Conservation (phyloP, 768 basidiomycete species). For the Agaricus sinodeliciosus region DNA sequence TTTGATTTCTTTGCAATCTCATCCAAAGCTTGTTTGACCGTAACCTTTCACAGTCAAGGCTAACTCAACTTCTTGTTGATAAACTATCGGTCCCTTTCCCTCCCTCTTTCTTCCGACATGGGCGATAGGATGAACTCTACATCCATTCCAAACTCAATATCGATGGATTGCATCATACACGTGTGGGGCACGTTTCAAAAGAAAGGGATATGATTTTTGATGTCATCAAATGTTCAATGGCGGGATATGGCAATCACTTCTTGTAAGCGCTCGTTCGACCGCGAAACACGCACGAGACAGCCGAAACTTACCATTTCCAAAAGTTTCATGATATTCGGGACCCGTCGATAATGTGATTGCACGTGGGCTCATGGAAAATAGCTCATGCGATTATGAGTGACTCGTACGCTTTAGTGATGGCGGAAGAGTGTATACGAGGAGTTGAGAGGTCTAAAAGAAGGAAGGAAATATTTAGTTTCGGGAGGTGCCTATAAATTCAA, state of each 20-base stretch:
- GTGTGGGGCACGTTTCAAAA: constrained; percentile 20
- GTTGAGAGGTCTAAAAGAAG: background rate
- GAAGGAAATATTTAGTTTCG: background rate
- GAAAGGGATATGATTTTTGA: background rate
- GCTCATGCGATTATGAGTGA: constrained; percentile 1
- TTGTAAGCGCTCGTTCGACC: background rate
- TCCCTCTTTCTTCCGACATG: background rate
- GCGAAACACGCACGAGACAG: constrained; percentile 2
- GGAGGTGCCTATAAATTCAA: constrained; percentile 1
- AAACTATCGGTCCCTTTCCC: background rate
- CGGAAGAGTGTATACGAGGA: background rate
- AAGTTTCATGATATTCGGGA: background rate
- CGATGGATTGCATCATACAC: constrained; percentile 20
- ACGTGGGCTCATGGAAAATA: background rate
- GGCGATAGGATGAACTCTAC: background rate
- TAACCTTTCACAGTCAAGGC: background rate
- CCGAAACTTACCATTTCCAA: background rate
- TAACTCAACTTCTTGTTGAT: too few species aligned
- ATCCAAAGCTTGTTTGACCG: background rate
- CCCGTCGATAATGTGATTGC: too few species aligned
- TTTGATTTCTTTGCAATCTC: constrained; percentile 5
- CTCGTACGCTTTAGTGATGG: constrained; percentile 5
- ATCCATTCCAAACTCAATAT: constrained; percentile 12
- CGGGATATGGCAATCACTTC: constrained; percentile 2
- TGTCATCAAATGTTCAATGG: background rate